Evolutionary conservation across 768 basidiomycete species (phyloP), one percentile per base, ranked within the genome.

Genomic region (Heimioporus sp.): DNA sequence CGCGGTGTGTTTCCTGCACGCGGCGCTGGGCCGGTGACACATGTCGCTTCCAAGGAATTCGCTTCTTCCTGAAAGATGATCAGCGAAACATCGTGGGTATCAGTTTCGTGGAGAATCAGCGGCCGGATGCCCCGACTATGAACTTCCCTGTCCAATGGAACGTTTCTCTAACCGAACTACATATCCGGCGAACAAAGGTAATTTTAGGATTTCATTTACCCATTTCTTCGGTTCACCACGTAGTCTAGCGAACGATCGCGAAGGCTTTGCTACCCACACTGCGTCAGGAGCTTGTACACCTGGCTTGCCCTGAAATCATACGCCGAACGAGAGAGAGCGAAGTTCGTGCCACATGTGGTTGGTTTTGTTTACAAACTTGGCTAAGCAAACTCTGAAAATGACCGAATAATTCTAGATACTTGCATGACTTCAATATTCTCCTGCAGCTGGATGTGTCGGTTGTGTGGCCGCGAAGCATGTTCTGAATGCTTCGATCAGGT

Each of bases 401-500:
- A 47, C 51, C 21, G 0, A 11, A n/a, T 52, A 37, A 43, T 54
- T 51, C 19, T 65, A 96, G 93, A 97, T 69, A 92, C 89, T 2
- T 97, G 94, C 68, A 89, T 92, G 78, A 94, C 92, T 5, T 95
- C 93, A 12, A 83, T 96, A 51, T 96, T 96, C 69, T 87, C 88
- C 7, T 85, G 83, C 51, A 87, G 85, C 30, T 96, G 90, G 84
- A 89, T 95, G 81, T 96, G 93, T 66, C 80, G 87, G n/a, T 65
- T 82, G 36, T 98, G 95, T 66, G 95, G 92, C 5, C 83, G 91
- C 10, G 95, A 97, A 69, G 83, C 89, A 10, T 98, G 95, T 65
- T 76, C 84, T 1, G 88, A 91, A 53, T 97, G 95, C 65, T 90
- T 82, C 61, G 74, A 78, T 24, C 85, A 82, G 57, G 82, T 95